Evolutionary conservation across 2,329 filamentous ascomycete genomes (phyloP), one percentile per base, ranked within the genome.

Genomic region (Colletotrichum tabaci): DNA sequence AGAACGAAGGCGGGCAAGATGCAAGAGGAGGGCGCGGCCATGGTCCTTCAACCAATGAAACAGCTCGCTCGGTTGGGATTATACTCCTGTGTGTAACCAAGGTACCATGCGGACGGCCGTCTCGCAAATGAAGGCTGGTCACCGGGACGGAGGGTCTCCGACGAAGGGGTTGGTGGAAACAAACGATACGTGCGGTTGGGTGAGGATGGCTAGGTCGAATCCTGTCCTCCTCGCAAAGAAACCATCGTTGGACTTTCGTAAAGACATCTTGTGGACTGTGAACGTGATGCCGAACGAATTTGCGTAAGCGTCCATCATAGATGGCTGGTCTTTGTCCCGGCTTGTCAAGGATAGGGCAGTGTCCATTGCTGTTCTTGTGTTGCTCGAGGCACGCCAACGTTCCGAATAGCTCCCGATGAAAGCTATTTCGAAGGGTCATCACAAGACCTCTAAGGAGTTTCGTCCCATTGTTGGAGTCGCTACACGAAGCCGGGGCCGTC

Each of bases 401-500:
- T 38, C 9, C 35, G 9, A 38, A 10, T 38, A 38, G 35, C 35
- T 38, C 35, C 35, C 35, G 10, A 12, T 4, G n/a, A 40, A 42
- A 2, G 1, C 21, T 16, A 38, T 52, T 5, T 18, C 16, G n/a
- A n/a, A 40, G 13, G 16, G n/a, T 26, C 15, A 42, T 50, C 53
- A 16, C 10, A 56, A 12, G 9, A 35, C 47, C n/a, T 15, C 4
- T 15, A 9, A 13, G 13, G 1, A 23, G 5, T 5, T 40, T 23
- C 16, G 4, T 42, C 7, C 23, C 16, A 16, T 40, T 23, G 46
- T 21, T 13, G n/a, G 30, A 15, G 30, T 16, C 47, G 16, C 60
- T 62, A 47, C 60, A 52, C 21, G 35, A 52, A 62, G 60, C 60
- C 60, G 60, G 21, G 46, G 23, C 40, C 23, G 60, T 38, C n/a